Conservation (phyloP, 805 yeast genomes). For the Kluyveromyces wickerhamii region DNA sequence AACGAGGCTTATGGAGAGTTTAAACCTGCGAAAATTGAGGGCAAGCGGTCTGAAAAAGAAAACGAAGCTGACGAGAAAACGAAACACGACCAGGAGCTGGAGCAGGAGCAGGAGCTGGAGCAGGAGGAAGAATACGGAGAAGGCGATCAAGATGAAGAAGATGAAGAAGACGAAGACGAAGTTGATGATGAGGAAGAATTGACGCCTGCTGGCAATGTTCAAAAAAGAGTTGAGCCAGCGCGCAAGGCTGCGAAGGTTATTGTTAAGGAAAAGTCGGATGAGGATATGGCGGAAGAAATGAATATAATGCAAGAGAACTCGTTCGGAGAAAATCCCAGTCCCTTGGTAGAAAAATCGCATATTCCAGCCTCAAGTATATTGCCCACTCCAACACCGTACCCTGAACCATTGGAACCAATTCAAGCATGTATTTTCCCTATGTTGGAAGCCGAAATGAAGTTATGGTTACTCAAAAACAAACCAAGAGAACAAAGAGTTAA, state of each 20-base stretch:
- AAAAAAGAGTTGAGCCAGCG: too few relatives aligned
- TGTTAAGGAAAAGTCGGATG: too few relatives aligned
- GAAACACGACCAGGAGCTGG: too few relatives aligned
- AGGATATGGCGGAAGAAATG: slow-evolving; percentile 5
- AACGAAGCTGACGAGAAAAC: background rate
- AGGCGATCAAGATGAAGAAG: background rate
- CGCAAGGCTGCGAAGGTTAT: too few relatives aligned
- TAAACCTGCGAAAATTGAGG: too few relatives aligned
- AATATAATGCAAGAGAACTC: slow-evolving; percentile 2
- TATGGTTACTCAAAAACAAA: slow-evolving; percentile 37
- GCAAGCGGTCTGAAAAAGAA: too few relatives aligned
- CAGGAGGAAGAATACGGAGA: too few relatives aligned
- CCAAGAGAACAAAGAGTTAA: slow-evolving; percentile 27
- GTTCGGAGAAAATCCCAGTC: background rate
- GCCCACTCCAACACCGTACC: slow-evolving; percentile 6
- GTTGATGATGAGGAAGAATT: too few relatives aligned
- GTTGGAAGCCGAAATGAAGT: slow-evolving; percentile 34
- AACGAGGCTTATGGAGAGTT: too few relatives aligned
- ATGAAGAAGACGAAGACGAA: slow-evolving; percentile 1
- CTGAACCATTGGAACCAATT: slow-evolving; percentile 15
- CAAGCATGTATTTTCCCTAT: slow-evolving; percentile 42
- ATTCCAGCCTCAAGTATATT: slow-evolving; percentile 1
- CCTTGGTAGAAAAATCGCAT: slow-evolving; percentile 1
- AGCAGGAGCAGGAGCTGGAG: too few relatives aligned
- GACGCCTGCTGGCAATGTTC: too few relatives aligned